Conservation (phyloP, 805 yeast genomes). For the Saccharomycopsis sp. region DNA sequence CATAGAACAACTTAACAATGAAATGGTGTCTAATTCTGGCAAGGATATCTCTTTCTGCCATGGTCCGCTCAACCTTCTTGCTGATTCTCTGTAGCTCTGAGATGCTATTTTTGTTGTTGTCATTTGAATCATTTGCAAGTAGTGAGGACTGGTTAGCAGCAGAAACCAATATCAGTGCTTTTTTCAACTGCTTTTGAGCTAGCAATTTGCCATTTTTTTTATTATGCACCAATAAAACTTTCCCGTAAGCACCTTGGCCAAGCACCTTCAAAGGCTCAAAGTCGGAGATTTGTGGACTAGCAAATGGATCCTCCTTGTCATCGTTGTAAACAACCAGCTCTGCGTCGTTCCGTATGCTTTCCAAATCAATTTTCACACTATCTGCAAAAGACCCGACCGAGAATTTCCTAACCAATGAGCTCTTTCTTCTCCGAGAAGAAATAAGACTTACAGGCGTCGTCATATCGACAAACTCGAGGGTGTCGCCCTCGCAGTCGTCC, state of each 20-base stretch:
- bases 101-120: constrained; percentile 9
- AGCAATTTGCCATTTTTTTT: constrained; percentile 50
- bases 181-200: constrained; percentile 81
- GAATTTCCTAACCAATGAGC: constrained; percentile 17
- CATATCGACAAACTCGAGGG: constrained; percentile 16
- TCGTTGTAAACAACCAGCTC: constrained; percentile 1
- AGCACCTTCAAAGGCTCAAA: constrained; percentile 68
- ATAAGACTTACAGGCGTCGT: not conserved
- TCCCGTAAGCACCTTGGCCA: constrained; percentile 87
- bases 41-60: constrained; percentile 69
- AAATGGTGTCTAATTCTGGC: constrained; percentile 67
- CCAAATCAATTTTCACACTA: constrained; percentile 17
- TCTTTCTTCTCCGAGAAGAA: constrained; percentile 10
- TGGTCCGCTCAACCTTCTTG: constrained; percentile 62
- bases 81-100: too few relatives aligned
- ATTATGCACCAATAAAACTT: constrained; percentile 71
- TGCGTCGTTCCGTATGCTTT: constrained; percentile 1
- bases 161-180: constrained; percentile 63
- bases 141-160: constrained; percentile 15
- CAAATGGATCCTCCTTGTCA: not conserved
- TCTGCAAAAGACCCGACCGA: constrained; percentile 19
- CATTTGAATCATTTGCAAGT: constrained; percentile 24
- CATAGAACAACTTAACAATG: constrained; percentile 72
- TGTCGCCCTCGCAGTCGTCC: constrained; percentile 8
- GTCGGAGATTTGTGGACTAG: constrained; percentile 33